phyloP scores from a whole-genome alignment of 2,329 filamentous ascomycete species.

The Claviceps capensis region DNA sequence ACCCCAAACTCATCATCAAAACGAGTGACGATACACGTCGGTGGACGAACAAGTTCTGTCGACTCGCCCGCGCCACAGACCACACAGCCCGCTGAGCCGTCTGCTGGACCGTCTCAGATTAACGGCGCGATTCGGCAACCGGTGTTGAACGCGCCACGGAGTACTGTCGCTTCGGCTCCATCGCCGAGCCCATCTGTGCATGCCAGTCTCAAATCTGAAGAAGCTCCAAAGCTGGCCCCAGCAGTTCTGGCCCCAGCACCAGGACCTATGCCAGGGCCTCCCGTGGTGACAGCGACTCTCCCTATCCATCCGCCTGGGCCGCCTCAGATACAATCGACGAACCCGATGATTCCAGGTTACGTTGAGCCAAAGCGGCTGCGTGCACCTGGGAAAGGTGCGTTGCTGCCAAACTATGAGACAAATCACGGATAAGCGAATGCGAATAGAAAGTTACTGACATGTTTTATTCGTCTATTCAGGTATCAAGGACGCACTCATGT shows the following conservation, averaged over 20 bases:
- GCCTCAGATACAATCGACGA: constrained; percentile 11
- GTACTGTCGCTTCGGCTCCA: constrained; percentile 22
- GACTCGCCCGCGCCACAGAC: constrained; percentile 36
- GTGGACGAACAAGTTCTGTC: constrained; percentile 40
- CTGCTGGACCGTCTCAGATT: constrained; percentile 10
- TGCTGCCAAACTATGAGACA: not conserved
- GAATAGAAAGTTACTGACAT: not conserved
- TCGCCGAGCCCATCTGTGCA: constrained; percentile 33
- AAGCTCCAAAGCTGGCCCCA: constrained; percentile 16
- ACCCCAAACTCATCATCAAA: constrained; percentile 31
- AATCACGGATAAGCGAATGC: too few species aligned
- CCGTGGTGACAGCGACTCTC: constrained; percentile 7
- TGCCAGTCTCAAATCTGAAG: constrained; percentile 22
- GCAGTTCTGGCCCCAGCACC: constrained; percentile 10
- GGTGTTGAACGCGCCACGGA: constrained; percentile 25
- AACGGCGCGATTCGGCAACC: constrained; percentile 14
- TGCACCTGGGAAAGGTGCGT: constrained; percentile 28
- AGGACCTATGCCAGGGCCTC: constrained; percentile 5
- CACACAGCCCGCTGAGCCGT: constrained; percentile 10
- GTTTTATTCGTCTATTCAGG: constrained; percentile 19
- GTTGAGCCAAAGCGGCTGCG: constrained; percentile 25
- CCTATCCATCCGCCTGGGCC: constrained; percentile 10
- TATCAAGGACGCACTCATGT: constrained; percentile 49
- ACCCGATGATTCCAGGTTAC: constrained; percentile 17
- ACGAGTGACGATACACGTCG: constrained; percentile 61